Evolutionary conservation across 345 rosid genomes (phyloP).

Genomic region (Lagerstroemia speciosa): DNA sequence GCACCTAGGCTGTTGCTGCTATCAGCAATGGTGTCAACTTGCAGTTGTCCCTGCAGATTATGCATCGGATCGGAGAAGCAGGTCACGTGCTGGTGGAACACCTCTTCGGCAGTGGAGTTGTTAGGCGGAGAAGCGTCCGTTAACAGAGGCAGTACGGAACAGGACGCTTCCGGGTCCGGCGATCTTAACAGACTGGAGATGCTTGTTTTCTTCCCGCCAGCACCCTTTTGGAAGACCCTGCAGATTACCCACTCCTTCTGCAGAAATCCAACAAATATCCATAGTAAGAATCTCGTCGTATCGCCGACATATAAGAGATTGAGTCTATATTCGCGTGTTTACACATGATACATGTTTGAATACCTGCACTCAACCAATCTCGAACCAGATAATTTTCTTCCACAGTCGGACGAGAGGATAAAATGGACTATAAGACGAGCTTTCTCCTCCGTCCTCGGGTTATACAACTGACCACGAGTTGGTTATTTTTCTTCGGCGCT

Average conservation of each 20-base stretch:
- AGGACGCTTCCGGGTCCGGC: not conserved
- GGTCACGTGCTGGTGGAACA: slow-evolving; percentile 7
- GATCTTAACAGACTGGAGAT: not conserved
- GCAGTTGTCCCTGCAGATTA: not conserved
- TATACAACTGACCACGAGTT: no score
- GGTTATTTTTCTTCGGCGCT: no score
- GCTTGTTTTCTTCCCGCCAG: slow-evolving; percentile 7
- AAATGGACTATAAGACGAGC: no score
- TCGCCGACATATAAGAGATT: no score
- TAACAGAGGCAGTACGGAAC: slow-evolving; percentile 5
- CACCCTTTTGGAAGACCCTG: slow-evolving; percentile 10
- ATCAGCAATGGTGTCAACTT: not conserved
- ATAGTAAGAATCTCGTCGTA: not conserved
- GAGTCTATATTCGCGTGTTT: not conserved
- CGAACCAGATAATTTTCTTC: no score
- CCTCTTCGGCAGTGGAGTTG: not conserved
- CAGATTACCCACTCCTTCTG: slow-evolving; percentile 16
- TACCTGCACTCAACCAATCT: not conserved
- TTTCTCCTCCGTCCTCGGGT: no score
- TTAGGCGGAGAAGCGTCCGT: slow-evolving; percentile 3
- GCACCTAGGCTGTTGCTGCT: not conserved
- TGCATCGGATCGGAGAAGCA: slow-evolving; percentile 10
- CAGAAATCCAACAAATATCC: not conserved
- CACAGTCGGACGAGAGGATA: no score
- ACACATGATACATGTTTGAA: not conserved